These are phyloP conservation scores for Magnaporthales sp. DNA, from an alignment of 2,329 filamentous ascomycete species.

Conservation along the genomic window DNA sequence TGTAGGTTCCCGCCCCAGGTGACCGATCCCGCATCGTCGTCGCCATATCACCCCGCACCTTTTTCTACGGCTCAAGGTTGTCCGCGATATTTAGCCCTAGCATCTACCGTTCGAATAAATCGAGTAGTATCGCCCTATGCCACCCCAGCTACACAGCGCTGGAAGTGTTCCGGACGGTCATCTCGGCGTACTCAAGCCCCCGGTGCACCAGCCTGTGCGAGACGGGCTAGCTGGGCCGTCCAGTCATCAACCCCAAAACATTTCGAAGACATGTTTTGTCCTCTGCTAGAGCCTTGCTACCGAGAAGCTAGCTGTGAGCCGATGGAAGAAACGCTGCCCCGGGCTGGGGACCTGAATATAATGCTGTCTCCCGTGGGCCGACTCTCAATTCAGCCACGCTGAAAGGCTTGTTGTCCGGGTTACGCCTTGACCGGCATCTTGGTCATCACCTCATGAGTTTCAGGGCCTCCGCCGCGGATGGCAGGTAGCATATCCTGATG, in stretches of 20 bases:
- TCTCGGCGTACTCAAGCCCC: background rate
- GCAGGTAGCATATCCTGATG: slow-evolving; percentile 42
- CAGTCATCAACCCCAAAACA: background rate
- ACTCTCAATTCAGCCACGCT: background rate
- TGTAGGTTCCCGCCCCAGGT: background rate
- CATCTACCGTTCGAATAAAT: background rate
- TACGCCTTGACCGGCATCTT: slow-evolving; percentile 14
- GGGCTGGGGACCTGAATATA: background rate
- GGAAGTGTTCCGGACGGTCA: background rate
- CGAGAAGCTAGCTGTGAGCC: background rate
- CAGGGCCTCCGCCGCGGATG: slow-evolving; percentile 34
- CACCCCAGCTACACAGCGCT: background rate
- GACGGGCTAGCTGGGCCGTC: background rate
- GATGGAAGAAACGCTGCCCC: background rate
- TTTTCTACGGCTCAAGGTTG: background rate
- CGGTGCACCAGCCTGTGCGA: background rate
- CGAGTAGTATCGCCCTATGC: background rate
- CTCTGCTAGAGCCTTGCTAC: background rate
- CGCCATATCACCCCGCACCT: background rate
- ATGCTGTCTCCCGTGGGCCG: background rate
- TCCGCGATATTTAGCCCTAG: background rate
- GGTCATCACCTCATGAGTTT: slow-evolving; percentile 28
- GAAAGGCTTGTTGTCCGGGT: slow-evolving; percentile 6
- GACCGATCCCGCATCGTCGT: background rate
- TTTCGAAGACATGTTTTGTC: background rate